Conservation (phyloP, 2,329 filamentous ascomycete species). For the Cordyceps cicadae region DNA sequence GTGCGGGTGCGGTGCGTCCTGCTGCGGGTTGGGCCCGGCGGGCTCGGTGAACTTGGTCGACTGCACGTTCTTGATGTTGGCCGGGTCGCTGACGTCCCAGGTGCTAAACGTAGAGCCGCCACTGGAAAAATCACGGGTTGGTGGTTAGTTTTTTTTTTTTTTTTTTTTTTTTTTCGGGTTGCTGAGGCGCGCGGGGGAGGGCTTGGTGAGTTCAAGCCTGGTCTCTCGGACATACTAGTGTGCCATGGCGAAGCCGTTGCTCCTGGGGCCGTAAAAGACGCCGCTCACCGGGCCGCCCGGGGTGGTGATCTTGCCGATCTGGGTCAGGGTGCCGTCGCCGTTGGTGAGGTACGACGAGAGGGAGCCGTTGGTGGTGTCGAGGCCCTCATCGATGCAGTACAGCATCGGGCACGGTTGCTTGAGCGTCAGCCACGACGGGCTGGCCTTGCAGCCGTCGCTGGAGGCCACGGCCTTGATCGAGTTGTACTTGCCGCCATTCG, state of each 20-base stretch:
- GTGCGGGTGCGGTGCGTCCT: constrained; percentile 34
- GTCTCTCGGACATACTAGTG: constrained; percentile 33
- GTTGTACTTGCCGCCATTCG: constrained; percentile 26
- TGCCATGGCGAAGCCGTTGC: constrained; percentile 30
- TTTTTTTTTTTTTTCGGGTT: no score
- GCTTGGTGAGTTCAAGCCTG: no score
- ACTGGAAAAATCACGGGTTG: constrained; percentile 18
- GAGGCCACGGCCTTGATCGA: constrained; percentile 28
- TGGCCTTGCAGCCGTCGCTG: constrained; percentile 40
- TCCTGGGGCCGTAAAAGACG: constrained; percentile 34
- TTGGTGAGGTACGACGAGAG: constrained; percentile 34
- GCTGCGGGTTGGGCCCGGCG: constrained; percentile 33
- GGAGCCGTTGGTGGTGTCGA: constrained; percentile 37
- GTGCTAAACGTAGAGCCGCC: constrained; percentile 34
- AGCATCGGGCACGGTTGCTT: constrained; percentile 39
- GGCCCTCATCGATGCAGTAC: constrained; percentile 54
- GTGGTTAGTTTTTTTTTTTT: no score
- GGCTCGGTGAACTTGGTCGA: constrained; percentile 31
- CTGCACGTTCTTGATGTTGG: constrained; percentile 28
- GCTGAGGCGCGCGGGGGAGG: no score
- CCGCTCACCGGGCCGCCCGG: constrained; percentile 36
- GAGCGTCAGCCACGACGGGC: constrained; percentile 54
- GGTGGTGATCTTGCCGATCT: constrained; percentile 28
- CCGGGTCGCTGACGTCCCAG: constrained; percentile 34
- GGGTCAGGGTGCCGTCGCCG: constrained; percentile 30